Percentiles rank a stretch among this genome's conserved stretches.
phyloP scores from a whole-genome alignment of 208 protist genomes.

The Phytomonas sp. region DNA sequence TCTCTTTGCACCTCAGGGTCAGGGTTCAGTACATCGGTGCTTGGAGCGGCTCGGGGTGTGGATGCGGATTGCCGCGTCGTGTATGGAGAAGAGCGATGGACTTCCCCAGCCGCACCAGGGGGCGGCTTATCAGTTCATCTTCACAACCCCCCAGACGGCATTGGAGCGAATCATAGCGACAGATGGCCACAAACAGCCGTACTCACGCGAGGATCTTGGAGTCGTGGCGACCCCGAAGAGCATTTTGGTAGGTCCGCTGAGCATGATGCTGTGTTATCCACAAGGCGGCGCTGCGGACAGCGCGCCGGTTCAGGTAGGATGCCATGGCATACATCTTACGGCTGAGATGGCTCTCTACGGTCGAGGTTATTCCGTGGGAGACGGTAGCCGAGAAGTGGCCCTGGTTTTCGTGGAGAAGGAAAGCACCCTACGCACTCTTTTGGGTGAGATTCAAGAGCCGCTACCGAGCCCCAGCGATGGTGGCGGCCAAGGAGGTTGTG shows the following conservation, averaged over 20 bases:
- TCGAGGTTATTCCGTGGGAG: neutral
- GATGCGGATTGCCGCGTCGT: constrained; percentile 15
- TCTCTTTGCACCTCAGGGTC: constrained; percentile 38
- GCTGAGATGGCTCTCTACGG: constrained; percentile 4
- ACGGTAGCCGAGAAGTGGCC: constrained; percentile 6
- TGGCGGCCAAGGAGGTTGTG: neutral
- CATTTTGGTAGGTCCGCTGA: constrained; percentile 23
- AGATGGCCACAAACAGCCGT: neutral
- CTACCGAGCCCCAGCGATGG: neutral
- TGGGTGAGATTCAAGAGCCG: constrained; percentile 11
- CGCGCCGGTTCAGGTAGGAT: constrained; percentile 12
- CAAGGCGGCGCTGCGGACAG: constrained; percentile 4
- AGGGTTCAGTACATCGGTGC: constrained; percentile 20
- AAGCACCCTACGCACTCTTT: constrained; percentile 36
- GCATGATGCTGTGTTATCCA: constrained; percentile 17
- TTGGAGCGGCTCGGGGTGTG: constrained; percentile 22
- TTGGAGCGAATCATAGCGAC: neutral
- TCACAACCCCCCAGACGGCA: neutral
- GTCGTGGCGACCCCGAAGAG: constrained; percentile 29
- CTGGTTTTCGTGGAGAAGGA: constrained; percentile 81
- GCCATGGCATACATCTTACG: neutral
- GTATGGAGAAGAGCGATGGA: neutral
- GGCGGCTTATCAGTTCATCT: neutral
- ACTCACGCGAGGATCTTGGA: constrained; percentile 41
- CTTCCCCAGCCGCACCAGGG: neutral